Conservation (phyloP, 352 stramenopile species). For the Globisporangium spinosum region DNA sequence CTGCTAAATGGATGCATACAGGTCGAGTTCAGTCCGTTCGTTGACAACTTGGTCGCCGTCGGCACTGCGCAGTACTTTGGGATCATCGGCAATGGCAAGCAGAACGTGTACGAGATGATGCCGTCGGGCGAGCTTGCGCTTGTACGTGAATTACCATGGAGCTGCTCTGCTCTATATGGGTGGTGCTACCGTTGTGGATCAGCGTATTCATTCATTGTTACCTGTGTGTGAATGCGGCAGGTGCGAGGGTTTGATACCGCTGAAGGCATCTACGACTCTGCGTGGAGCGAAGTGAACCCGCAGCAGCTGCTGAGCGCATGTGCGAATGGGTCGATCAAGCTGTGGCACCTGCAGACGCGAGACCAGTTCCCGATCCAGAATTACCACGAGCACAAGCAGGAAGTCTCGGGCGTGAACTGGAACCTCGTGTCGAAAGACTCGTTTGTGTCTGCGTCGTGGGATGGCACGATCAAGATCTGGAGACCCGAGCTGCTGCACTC, state of each 20-base stretch:
- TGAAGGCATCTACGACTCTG: constrained; percentile 88
- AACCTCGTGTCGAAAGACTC: constrained; percentile 85
- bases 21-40: constrained; percentile 91
- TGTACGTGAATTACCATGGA: constrained; percentile 26
- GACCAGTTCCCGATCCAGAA: constrained; percentile 88
- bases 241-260: constrained; percentile 87
- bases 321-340: constrained; percentile 84
- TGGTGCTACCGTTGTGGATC: neutral
- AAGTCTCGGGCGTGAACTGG: constrained; percentile 89
- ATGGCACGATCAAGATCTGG: constrained; percentile 87
- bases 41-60: constrained; percentile 83
- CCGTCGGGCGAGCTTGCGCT: constrained; percentile 55
- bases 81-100: constrained; percentile 88
- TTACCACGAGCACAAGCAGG: constrained; percentile 84
- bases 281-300: constrained; percentile 86
- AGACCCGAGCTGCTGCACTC: constrained; percentile 66
- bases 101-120: constrained; percentile 80
- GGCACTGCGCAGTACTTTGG: constrained; percentile 91
- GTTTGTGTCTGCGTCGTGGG: constrained; percentile 87
- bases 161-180: neutral
- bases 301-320: constrained; percentile 87
- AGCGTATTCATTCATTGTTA: neutral
- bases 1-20: constrained; percentile 20
- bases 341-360: constrained; percentile 87
- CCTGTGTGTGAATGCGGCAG: constrained; percentile 25